Base-by-base conservation (phyloP, 495 filamentous ascomycete genomes). In the Eremomyces bilateralis region DNA sequence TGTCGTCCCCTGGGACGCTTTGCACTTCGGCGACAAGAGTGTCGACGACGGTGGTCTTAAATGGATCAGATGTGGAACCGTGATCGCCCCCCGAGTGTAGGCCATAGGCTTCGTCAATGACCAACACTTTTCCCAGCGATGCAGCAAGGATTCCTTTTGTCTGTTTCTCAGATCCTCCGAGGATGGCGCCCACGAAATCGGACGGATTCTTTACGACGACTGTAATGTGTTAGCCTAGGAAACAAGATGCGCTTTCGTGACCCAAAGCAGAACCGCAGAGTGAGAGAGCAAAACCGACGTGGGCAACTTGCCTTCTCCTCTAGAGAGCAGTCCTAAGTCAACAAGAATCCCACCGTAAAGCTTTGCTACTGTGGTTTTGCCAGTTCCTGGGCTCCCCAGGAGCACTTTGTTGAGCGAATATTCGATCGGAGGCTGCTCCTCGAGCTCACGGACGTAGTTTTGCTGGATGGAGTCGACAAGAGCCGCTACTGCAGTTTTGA, bases 21-120 rank as follows among this genome's bases (percentile, higher is more conserved):
- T 85, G 80, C 0, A 90, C 69, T 38, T 88, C 76, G 0, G 78
- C 75, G 2, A 85, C 80, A n/a, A 88, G 72, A 3, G 80, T 85
- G 30, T 47, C 44, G 25, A 47, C 36, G 18, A 43, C 33, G 12
- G 4, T 33, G 2, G 3, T 34, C 16, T 32, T 35, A 20, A 24
- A 46, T 24, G 29, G 36, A 30, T 40, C 33, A 32, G 8, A 6
- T 10, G 30, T 13, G 19, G 8, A 17, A 10, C 35, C 35, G 12
- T 4, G 4, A 15, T 15, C 12, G 13, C 15, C 17, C 4, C 38
- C 33, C 21, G 4, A 8, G 21, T 46, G 40, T 12, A 50, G 37
- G 20, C 40, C 40, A 31, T 50, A 44, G 3, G 47, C 44, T 38
- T 50, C 47, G 34, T 50, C 47, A 17, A 50, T 44, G 17, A 50